Base-by-base conservation (phyloP, 1,139 yeast species). In the Yamadazyma dushanensis region DNA sequence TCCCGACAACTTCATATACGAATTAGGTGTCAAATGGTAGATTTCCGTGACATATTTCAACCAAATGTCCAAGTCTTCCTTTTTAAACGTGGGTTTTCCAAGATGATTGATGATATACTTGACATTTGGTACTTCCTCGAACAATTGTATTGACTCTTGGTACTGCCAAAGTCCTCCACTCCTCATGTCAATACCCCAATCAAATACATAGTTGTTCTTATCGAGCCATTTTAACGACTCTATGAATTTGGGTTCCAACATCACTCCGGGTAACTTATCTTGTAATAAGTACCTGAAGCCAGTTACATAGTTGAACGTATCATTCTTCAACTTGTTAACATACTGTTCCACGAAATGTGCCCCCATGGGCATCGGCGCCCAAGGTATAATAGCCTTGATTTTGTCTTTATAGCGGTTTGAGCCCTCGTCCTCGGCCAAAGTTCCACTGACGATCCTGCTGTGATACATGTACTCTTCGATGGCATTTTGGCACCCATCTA, bases 251-350 rank as follows among this genome's bases (percentile, higher is more conserved):
- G 38, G 37, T 5, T 49, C 34, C 5, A 53, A 31, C 67, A 63
- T 61, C 0, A 59, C 55, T 1, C 59, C 59, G 1, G 37, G 38
- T 1, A 67, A 69, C 40, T 66, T 64, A 38, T 66, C 73, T 41
- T 70, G 74, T 3, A 69, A 38, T 24, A 70, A 54, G 43, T 57
- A 68, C 26, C 75, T 46, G 41, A 66, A 63, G 1, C 73, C 76
- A 37, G 61, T 56, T 16, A 37, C 44, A 19, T 27, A 32, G 7
- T 10, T 9, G 33, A 46, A 50, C 4, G 37, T 28, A 3, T 35
- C 36, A 11, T 37, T 26, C 29, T 41, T 36, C 23, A 48, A 26
- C 16, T 19, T 27, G 7, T 39, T 34, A 2, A 46, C 41, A 26
- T 37, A 50, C 18, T 34, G 14, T 7, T 27, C 28, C 16, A 50